Conservation (phyloP, 495 filamentous ascomycete genomes). For the Ascodesmis nigricans region DNA sequence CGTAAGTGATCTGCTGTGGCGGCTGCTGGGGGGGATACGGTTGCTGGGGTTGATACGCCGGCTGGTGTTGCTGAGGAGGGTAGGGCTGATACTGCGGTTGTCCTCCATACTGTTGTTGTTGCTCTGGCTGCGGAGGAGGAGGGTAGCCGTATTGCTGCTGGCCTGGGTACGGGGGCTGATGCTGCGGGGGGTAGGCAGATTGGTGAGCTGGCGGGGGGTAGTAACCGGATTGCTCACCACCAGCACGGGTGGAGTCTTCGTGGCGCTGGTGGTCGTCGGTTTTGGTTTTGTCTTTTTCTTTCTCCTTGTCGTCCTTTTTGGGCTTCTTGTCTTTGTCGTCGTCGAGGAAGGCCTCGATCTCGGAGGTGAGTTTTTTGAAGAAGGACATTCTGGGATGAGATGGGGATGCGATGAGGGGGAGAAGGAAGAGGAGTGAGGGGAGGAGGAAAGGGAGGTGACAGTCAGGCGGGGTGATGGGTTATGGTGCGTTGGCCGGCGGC, state of each 20-base stretch:
- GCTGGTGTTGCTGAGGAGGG: constrained; percentile 1
- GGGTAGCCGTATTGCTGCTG: constrained; percentile 2
- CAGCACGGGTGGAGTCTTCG: constrained; percentile 1
- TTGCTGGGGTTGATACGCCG: neutral
- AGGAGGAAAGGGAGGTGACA: too few species aligned
- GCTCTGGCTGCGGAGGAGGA: neutral
- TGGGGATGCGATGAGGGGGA: too few species aligned
- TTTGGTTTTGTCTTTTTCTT: constrained; percentile 5
- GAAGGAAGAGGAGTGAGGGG: too few species aligned
- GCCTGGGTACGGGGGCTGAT: constrained; percentile 2
- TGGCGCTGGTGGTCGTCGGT: neutral
- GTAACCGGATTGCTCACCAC: constrained; percentile 1
- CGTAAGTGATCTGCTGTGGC: constrained; percentile 7
- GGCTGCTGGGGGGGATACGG: too few species aligned
- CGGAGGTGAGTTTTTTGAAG: constrained; percentile 11
- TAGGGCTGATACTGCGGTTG: constrained; percentile 1
- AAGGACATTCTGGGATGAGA: constrained; percentile 5
- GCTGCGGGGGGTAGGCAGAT: neutral
- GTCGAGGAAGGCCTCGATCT: constrained; percentile 8
- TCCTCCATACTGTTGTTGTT: constrained; percentile 1
- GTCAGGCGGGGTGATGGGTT: too few species aligned
- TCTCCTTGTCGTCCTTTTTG: neutral
- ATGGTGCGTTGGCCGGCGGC: too few species aligned
- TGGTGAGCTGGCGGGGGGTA: neutral
- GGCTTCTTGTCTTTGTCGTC: constrained; percentile 8